Percentiles rank a stretch among this genome's conserved stretches.
Evolutionary conservation across 371 early-diverging fungal genomes (phyloP).

Genomic region (Actinomortierella ambigua): DNA sequence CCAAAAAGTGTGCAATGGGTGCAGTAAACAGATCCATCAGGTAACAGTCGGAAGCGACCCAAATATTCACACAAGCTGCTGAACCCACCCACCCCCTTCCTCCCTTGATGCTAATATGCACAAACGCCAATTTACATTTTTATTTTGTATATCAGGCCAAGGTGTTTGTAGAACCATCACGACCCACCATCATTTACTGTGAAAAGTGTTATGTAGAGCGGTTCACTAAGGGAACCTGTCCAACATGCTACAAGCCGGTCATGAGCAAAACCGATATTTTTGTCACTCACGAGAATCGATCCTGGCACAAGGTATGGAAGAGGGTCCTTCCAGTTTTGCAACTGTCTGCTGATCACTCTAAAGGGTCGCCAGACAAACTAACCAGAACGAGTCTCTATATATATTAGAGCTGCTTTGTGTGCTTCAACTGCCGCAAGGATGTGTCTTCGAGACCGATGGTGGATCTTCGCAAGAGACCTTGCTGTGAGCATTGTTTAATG

Average conservation of each 20-base stretch:
- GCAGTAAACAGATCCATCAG: slow-evolving; percentile 33
- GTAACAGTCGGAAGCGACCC: slow-evolving; percentile 5
- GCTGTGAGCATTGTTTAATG: slow-evolving; percentile 70
- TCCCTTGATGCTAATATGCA: too few relatives aligned
- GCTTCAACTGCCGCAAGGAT: slow-evolving; percentile 52
- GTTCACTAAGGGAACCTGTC: slow-evolving; percentile 45
- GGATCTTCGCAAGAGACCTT: slow-evolving; percentile 61
- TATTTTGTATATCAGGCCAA: slow-evolving; percentile 47
- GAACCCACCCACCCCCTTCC: too few relatives aligned
- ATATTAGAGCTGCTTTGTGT: slow-evolving; percentile 44
- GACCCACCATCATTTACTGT: slow-evolving; percentile 32
- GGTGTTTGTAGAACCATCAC: slow-evolving; percentile 40
- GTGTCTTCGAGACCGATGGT: slow-evolving; percentile 59
- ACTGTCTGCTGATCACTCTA: too few relatives aligned
- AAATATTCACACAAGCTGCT: background rate
- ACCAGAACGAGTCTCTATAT: too few relatives aligned
- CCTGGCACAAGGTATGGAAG: slow-evolving; percentile 53
- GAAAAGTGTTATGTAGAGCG: slow-evolving; percentile 42
- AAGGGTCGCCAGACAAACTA: too few relatives aligned
- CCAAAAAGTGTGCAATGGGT: slow-evolving; percentile 47
- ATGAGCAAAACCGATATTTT: slow-evolving; percentile 49
- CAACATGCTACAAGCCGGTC: slow-evolving; percentile 50
- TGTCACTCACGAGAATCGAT: slow-evolving; percentile 49
- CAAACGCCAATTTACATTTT: background rate
- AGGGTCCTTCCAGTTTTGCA: background rate